Base-by-base conservation (phyloP, 176 grass and related monocot genomes). In the Sorghum bicolor region DNA sequence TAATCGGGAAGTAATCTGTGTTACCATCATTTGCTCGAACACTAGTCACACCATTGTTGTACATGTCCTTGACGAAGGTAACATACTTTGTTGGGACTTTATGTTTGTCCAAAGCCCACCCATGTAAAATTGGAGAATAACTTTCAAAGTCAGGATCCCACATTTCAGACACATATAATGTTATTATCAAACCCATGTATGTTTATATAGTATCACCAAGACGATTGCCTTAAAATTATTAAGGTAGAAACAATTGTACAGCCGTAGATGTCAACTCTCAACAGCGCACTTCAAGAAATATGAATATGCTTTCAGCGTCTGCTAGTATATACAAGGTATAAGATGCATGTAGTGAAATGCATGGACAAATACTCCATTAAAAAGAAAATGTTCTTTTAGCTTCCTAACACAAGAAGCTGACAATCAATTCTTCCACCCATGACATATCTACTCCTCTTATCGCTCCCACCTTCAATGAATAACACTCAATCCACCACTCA, bases 351-450 rank as follows among this genome's bases (percentile, higher is more conserved):
- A 64, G 8, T 47, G 68, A 83, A 63, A 82, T 70, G 34, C 68
- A 82, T 61, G 53, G 26, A 22, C 19, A 34, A n/a, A 66, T 10
- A 52, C 4, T 73, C 70, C 40, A 30, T 74, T 74, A 8, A 3
- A 19, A 31, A 30, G 29, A 73, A 74, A 9, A 74, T 48, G 7
- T 5, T 70, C 7, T 47, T 32, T 33, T 33, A 75, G 8, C 28
- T 5, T 75, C 45, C 29, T 11, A 33, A 53, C 16, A 52, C 9
- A 52, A 22, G 8, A 75, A 2, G 44, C 13, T 75, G 10, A 22
- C 29, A 75, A 75, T 75, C 45, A 74, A 52, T 75, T 52, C 16
- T 53, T 75, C 9, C 72, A 75, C 29, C 9, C 44, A 53, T 75
- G 17, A 20, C 4, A 75, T 75, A 20, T 74, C 9, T 31, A 34